Evolutionary conservation across 2,329 filamentous ascomycete genomes (phyloP).

Genomic region (Fusarium scirpi): DNA sequence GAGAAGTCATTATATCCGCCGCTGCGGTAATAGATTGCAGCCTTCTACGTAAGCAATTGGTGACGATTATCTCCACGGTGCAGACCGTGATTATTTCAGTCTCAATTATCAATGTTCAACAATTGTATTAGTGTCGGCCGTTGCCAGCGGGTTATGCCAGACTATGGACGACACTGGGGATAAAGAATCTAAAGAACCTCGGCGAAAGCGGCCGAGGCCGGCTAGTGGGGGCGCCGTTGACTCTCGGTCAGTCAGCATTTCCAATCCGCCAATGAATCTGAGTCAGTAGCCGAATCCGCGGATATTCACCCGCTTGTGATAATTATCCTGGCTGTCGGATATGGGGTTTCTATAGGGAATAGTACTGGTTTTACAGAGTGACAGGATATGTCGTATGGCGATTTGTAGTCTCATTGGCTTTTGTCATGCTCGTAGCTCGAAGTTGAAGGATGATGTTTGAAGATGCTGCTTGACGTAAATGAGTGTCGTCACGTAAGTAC

Average conservation of each 20-base stretch:
- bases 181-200: slow-evolving; percentile 33
- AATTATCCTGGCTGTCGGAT: slow-evolving; percentile 5
- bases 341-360: not conserved
- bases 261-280: slow-evolving; percentile 33
- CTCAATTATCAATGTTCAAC: not conserved
- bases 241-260: slow-evolving; percentile 42
- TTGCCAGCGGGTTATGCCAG: not conserved
- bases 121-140: not conserved
- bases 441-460: too few relatives aligned
- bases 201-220: slow-evolving; percentile 40
- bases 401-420: not conserved
- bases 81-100: not conserved
- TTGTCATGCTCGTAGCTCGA: too few relatives aligned
- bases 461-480: too few relatives aligned
- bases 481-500: too few relatives aligned
- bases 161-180: not conserved
- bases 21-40: slow-evolving; percentile 1
- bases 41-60: slow-evolving; percentile 12
- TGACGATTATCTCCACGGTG: not conserved
- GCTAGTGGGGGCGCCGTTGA: slow-evolving; percentile 30
- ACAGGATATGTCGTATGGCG: too few relatives aligned
- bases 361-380: not conserved
- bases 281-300: slow-evolving; percentile 28
- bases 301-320: slow-evolving; percentile 9
- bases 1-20: slow-evolving; percentile 11